Evolutionary conservation across 73 alveolate genomes (phyloP).

Genomic region (Stentor roeselii): DNA sequence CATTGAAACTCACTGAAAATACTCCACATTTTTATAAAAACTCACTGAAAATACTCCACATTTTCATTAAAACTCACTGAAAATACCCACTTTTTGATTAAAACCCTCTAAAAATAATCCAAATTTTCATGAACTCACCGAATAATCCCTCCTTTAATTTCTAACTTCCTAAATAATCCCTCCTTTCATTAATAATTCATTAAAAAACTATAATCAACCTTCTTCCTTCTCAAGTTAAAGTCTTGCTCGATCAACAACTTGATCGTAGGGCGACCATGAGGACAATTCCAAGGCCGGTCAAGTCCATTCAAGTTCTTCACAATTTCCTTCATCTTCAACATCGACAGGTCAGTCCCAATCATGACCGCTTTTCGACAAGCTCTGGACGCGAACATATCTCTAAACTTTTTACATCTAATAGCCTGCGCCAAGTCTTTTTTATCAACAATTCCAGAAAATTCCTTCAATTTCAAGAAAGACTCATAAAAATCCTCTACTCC

Average conservation of each 20-base stretch:
- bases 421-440: constrained; percentile 29
- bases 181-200: no score
- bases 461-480: not conserved
- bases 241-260: not conserved
- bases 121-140: no score
- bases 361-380: constrained; percentile 95
- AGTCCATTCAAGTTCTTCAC: constrained; percentile 74
- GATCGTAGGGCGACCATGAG: constrained; percentile 98
- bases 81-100: no score
- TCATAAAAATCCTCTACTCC: constrained; percentile 30
- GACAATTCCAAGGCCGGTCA: constrained; percentile 98
- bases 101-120: no score
- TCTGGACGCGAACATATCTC: constrained; percentile 80
- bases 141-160: no score
- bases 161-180: no score
- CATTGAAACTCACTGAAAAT: no score
- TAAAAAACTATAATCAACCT: no score
- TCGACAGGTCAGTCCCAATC: constrained; percentile 84
- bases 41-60: no score
- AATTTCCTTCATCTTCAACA: constrained; percentile 74
- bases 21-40: no score
- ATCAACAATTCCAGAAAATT: constrained; percentile 35
- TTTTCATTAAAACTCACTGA: no score
- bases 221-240: no score
- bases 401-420: constrained; percentile 75